Evolutionary conservation across 805 yeast genomes (phyloP).

Genomic region (Clavispora phyllophila): DNA sequence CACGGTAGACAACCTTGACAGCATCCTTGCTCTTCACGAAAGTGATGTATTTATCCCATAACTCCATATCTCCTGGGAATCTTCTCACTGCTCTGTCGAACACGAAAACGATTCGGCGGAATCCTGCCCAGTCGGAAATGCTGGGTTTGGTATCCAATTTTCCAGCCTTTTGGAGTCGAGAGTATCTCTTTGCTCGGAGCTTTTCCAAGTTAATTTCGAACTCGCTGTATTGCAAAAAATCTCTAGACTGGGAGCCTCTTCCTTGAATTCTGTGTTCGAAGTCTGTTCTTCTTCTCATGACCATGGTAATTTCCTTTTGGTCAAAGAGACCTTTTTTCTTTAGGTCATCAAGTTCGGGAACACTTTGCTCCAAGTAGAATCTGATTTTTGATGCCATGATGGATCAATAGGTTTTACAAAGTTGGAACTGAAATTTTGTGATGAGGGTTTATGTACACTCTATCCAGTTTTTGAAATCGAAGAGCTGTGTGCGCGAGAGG

Average conservation of each 20-base stretch:
- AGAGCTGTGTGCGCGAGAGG: too few species aligned
- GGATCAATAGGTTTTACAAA: background rate
- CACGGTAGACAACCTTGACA: slow-evolving; percentile 65
- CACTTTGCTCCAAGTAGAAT: slow-evolving; percentile 59
- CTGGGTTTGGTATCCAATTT: slow-evolving; percentile 58
- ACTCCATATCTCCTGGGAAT: slow-evolving; percentile 67
- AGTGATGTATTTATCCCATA: slow-evolving; percentile 76
- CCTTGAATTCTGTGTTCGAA: slow-evolving; percentile 87
- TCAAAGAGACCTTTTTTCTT: slow-evolving; percentile 76
- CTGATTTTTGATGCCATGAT: slow-evolving; percentile 42
- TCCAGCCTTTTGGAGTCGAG: slow-evolving; percentile 52
- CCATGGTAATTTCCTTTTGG: slow-evolving; percentile 72
- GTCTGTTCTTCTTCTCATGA: slow-evolving; percentile 91
- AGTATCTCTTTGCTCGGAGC: slow-evolving; percentile 65
- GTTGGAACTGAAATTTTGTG: background rate
- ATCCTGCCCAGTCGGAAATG: slow-evolving; percentile 83
- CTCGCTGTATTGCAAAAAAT: slow-evolving; percentile 71
- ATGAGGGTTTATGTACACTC: background rate
- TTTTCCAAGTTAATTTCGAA: slow-evolving; percentile 79
- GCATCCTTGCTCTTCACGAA: slow-evolving; percentile 66
- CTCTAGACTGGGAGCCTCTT: slow-evolving; percentile 73
- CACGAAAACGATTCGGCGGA: slow-evolving; percentile 72
- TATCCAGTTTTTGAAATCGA: background rate
- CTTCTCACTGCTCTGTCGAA: slow-evolving; percentile 77
- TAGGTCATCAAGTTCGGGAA: slow-evolving; percentile 89